These are phyloP conservation scores for Xylariaceae sp. DNA, from an alignment of 2,329 filamentous ascomycete species.

Conservation along the genomic window DNA sequence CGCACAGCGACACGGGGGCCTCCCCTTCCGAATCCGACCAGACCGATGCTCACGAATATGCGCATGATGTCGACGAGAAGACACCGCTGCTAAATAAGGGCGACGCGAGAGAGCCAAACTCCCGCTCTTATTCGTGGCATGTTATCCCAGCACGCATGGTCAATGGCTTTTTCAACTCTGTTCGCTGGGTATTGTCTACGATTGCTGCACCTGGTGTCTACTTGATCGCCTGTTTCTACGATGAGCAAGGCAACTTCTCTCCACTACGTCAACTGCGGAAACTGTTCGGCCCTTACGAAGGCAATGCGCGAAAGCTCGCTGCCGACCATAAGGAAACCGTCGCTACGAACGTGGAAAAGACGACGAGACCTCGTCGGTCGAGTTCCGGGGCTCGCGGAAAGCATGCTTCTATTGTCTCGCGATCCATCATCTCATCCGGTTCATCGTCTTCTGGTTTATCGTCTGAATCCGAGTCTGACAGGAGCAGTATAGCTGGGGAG, in stretches of 20 bases:
- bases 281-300: constrained; percentile 49
- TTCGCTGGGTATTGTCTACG: constrained; percentile 74
- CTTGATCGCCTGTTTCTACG: constrained; percentile 76
- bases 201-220: constrained; percentile 78
- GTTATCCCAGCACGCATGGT: constrained; percentile 65
- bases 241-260: constrained; percentile 74
- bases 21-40: constrained; percentile 28
- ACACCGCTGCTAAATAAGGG: constrained; percentile 57
- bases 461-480: constrained; percentile 68
- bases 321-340: constrained; percentile 30
- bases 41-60: constrained; percentile 28
- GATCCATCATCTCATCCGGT: constrained; percentile 34
- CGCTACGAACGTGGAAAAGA: constrained; percentile 28
- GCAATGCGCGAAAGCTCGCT: constrained; percentile 45
- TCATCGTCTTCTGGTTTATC: constrained; percentile 62
- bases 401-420: constrained; percentile 19
- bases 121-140: constrained; percentile 46
- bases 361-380: constrained; percentile 11
- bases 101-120: constrained; percentile 27
- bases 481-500: constrained; percentile 29
- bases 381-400: constrained; percentile 22
- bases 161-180: constrained; percentile 66
- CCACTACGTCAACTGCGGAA: constrained; percentile 69
- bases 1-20: constrained; percentile 20
- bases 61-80: constrained; percentile 53